phyloP scores from a whole-genome alignment of 345 rosid species.

The Streptanthus diversifolius region DNA sequence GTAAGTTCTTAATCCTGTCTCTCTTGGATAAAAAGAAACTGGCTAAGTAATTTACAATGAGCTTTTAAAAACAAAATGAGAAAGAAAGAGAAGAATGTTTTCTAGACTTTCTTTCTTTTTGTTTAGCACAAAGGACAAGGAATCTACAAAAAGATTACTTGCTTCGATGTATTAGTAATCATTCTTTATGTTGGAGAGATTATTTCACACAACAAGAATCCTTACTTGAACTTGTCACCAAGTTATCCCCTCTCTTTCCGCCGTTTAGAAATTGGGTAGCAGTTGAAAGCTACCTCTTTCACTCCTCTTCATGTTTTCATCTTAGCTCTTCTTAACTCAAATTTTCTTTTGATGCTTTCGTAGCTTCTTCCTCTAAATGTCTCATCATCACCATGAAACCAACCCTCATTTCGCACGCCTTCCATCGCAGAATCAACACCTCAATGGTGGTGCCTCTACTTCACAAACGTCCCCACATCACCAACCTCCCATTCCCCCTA shows the following conservation, averaged over 20 bases:
- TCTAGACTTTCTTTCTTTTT: background rate
- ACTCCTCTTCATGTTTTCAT: slow-evolving; percentile 15
- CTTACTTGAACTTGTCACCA: slow-evolving; percentile 52
- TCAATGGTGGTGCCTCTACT: slow-evolving; percentile 22
- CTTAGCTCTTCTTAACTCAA: background rate
- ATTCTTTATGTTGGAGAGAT: slow-evolving; percentile 24
- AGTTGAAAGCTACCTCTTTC: background rate
- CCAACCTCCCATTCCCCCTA: slow-evolving; percentile 6
- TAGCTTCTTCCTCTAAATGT: slow-evolving; percentile 34
- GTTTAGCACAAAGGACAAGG: slow-evolving; percentile 22
- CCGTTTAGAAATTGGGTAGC: slow-evolving; percentile 4
- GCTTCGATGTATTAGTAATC: slow-evolving; percentile 44
- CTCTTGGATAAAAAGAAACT: background rate
- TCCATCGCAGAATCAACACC: slow-evolving; percentile 25
- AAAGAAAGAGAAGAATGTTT: slow-evolving; percentile 7
- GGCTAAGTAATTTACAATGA: background rate
- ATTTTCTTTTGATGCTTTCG: background rate
- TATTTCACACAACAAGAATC: slow-evolving; percentile 44
- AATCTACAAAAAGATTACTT: slow-evolving; percentile 52
- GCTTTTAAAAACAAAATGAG: background rate
- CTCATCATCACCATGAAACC: slow-evolving; percentile 42
- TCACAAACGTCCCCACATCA: slow-evolving; percentile 22
- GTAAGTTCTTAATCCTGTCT: slow-evolving; percentile 8
- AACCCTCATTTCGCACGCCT: slow-evolving; percentile 55
- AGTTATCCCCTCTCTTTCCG: slow-evolving; percentile 41